Evolutionary conservation across 1,284 basidiomycete species (phyloP).

Genomic region (Hemileia vastatrix): DNA sequence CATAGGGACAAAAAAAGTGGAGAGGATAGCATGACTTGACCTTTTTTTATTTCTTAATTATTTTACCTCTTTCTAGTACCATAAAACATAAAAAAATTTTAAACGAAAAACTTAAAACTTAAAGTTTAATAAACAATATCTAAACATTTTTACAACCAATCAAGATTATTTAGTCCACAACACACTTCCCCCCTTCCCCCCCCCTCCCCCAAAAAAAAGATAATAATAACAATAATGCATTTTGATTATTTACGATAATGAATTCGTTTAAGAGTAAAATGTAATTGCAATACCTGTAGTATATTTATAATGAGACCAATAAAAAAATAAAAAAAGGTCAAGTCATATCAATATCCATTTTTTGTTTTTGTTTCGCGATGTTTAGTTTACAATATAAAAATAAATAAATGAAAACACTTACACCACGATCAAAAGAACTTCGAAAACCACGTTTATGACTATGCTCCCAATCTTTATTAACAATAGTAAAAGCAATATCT

Average conservation of each 20-base stretch:
- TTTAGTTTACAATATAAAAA: conserved; percentile 25
- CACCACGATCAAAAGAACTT: conserved; percentile 53
- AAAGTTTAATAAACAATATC: too few relatives aligned
- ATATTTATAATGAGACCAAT: not conserved
- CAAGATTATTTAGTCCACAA: too few relatives aligned
- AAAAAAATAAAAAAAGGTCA: not conserved
- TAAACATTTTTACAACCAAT: too few relatives aligned
- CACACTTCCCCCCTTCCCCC: too few relatives aligned
- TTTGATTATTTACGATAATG: conserved; percentile 24
- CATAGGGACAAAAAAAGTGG: too few relatives aligned
- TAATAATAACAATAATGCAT: too few relatives aligned
- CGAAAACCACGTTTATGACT: conserved; percentile 68
- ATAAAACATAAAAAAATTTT: too few relatives aligned
- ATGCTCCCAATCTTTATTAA: conserved; percentile 96
- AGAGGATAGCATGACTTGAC: not conserved
- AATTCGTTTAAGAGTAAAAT: conserved; percentile 23
- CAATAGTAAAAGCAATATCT: conserved; percentile 96
- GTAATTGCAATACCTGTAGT: conserved; percentile 20
- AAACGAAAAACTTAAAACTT: too few relatives aligned
- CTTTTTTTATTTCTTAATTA: not conserved
- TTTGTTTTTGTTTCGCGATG: not conserved
- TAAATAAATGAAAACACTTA: conserved; percentile 39
- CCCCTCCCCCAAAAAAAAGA: too few relatives aligned
- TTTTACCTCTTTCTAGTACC: too few relatives aligned
- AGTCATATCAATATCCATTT: not conserved